Evolutionary conservation across 495 filamentous ascomycete species (phyloP).

Genomic region (Stereocaulon alpinum): DNA sequence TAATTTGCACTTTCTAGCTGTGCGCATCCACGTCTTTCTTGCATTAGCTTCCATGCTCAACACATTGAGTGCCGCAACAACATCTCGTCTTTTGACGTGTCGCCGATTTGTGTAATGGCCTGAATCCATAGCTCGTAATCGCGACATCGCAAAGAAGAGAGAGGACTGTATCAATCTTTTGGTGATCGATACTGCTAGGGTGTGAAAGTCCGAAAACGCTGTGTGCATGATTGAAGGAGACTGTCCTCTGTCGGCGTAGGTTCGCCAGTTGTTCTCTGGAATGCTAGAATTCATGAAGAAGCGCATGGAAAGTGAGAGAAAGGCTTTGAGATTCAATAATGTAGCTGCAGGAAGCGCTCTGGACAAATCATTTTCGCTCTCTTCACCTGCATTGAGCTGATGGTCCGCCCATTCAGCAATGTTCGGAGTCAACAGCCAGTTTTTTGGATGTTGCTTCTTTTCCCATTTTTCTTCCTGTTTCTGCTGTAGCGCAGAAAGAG

Average conservation of each 20-base stretch:
- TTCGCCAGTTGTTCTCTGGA: constrained; percentile 55
- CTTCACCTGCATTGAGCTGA: constrained; percentile 21
- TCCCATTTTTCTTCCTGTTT: constrained; percentile 44
- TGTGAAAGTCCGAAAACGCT: constrained; percentile 63
- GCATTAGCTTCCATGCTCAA: constrained; percentile 38
- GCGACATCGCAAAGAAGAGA: constrained; percentile 56
- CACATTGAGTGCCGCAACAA: constrained; percentile 51
- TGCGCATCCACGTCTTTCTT: constrained; percentile 46
- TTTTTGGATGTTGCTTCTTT: constrained; percentile 41
- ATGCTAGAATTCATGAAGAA: constrained; percentile 71
- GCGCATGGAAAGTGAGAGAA: constrained; percentile 52
- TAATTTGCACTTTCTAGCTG: constrained; percentile 49
- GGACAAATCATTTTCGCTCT: constrained; percentile 26
- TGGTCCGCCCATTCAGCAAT: constrained; percentile 34
- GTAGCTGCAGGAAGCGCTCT: constrained; percentile 39
- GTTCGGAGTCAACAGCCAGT: constrained; percentile 44
- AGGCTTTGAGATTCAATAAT: constrained; percentile 48
- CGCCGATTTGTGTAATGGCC: constrained; percentile 26
- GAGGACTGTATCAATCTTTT: constrained; percentile 55
- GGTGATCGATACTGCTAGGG: constrained; percentile 55
- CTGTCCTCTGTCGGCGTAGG: constrained; percentile 37
- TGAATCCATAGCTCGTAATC: constrained; percentile 34
- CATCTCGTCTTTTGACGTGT: constrained; percentile 48
- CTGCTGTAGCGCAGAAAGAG: constrained; percentile 47
- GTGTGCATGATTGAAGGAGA: constrained; percentile 55